Evolutionary conservation across 75 land plant species (phyloP), one percentile per base, ranked within the genome.

Genomic region (Cunninghamia lanceolata): DNA sequence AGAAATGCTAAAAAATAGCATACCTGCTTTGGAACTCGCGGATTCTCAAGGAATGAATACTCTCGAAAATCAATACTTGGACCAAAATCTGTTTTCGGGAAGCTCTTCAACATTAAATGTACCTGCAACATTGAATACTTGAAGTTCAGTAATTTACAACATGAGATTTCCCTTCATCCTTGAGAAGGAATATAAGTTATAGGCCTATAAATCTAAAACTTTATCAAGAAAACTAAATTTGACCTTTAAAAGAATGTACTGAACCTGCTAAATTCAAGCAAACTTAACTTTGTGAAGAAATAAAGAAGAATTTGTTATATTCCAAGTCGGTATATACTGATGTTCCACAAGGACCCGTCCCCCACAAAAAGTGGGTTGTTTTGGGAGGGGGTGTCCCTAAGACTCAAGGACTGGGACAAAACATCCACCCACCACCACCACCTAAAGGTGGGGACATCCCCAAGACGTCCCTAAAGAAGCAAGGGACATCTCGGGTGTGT

Each of bases 31-130:
- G 97, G 93, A 52, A 98, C 9, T 21, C 84, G 83, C 85, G 97
- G 96, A 88, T 98, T 98, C 35, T 94, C 90, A 25, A 98, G 84
- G 87, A 98, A 98, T 25, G 99, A 93, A 86, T 98, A 95, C 84
- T 98, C 99, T 75, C 97, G 94, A 86, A 98, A 88, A 83, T 90
- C 82, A n/a, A 98, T 95, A 9, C 45, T 63, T 16, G 96, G 99
- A 32, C 99, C 99, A 88, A 90, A 96, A 86, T 91, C 96, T 30
- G 86, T 82, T 71, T 86, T 94, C 83, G 91, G 87, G 1, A 91
- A 82, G n/a, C 87, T 86, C 66, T 91, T 86, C 84, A 96, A 63
- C 99, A 98, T 98, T 19, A 91, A 87, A 88, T 96, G 88, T 36
- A 98, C 93, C 99, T 98, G 89, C 88, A 50, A 91, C 8, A 53